Evolutionary conservation across 2,329 filamentous ascomycete genomes (phyloP).

Genomic region (Aspergillus latus): DNA sequence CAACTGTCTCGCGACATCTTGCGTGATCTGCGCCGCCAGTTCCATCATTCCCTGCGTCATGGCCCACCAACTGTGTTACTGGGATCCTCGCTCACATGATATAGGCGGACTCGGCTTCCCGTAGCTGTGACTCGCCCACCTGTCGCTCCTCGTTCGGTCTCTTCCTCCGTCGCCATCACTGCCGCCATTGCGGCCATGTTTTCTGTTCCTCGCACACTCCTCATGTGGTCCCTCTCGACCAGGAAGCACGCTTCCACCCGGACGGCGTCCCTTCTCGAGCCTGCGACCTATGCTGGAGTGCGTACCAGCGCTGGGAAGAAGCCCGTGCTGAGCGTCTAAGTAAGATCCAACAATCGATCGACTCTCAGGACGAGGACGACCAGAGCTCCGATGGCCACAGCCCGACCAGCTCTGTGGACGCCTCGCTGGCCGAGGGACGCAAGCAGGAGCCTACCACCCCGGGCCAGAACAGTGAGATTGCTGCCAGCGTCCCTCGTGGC

Average conservation of each 20-base stretch:
- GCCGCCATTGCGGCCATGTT: conserved; percentile 65
- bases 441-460: conserved; percentile 24
- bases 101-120: conserved; percentile 59
- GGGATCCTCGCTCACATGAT: conserved; percentile 18
- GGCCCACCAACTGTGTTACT: conserved; percentile 1
- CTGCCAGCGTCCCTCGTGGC: conserved; percentile 57
- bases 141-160: conserved; percentile 61
- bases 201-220: conserved; percentile 62
- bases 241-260: conserved; percentile 63
- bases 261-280: conserved; percentile 56
- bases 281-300: conserved; percentile 61
- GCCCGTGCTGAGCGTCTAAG: conserved; percentile 50
- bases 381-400: conserved; percentile 22
- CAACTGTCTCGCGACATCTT: conserved; percentile 25
- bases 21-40: conserved; percentile 24
- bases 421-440: conserved; percentile 24
- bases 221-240: conserved; percentile 60
- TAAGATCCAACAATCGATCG: conserved; percentile 47
- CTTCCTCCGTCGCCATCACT: conserved; percentile 65
- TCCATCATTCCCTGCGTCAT: conserved; percentile 12
- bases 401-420: conserved; percentile 24
- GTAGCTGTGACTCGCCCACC: conserved; percentile 57
- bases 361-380: conserved; percentile 25
- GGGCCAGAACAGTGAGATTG: conserved; percentile 43
- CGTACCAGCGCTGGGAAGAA: conserved; percentile 59